Base-by-base conservation (phyloP, 306 rosid genomes). In the Sicyos baderoa region DNA sequence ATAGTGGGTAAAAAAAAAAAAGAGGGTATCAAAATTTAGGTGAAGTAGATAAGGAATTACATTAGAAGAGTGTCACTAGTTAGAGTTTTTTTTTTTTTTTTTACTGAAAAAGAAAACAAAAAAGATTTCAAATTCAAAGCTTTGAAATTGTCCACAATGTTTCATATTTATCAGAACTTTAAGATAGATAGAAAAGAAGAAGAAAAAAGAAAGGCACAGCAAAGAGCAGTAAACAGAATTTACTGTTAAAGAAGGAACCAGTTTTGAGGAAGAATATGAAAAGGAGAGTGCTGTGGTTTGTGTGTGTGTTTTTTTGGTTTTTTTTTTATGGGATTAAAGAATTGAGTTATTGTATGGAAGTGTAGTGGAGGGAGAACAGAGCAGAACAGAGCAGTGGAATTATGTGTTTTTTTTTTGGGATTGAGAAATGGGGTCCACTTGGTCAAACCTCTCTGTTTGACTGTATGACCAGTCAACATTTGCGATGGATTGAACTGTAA, bases 351-450 rank as follows among this genome's bases (percentile, higher is more conserved):
- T 64, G 53, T 64, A 44, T 64, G 53, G 22, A 13, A 60, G 49
- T 59, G 66, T 59, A 15, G 23, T n/a, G 15, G 22, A 32, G 35
- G 49, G 48, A 14, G 7, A 37, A 29, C 35, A 29, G 35, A 29
- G 35, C 35, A 29, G 67, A n/a, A n/a, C 49, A 61, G 69, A 18
- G 29, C 69, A 40, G 32, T 62, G 50, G 49, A n/a, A 35, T 35
- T 40, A 62, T 42, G 11, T 11, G 35, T 64, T 35, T 64, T 18
- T 37, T 50, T 40, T 64, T 63, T 21, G 70, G 70, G 70, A 64
- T 64, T 64, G 70, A 64, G 53, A 64, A 64, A 64, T 35, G 3
- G 70, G 70, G 35, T 32, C 70, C 70, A 64, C 70, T 64, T 45
- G 54, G 70, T 64, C 70, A 64, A 64, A 42, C 17, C 7, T 9